Base-by-base conservation (phyloP, 2,329 filamentous ascomycete species). In the Cladosporium sp. region DNA sequence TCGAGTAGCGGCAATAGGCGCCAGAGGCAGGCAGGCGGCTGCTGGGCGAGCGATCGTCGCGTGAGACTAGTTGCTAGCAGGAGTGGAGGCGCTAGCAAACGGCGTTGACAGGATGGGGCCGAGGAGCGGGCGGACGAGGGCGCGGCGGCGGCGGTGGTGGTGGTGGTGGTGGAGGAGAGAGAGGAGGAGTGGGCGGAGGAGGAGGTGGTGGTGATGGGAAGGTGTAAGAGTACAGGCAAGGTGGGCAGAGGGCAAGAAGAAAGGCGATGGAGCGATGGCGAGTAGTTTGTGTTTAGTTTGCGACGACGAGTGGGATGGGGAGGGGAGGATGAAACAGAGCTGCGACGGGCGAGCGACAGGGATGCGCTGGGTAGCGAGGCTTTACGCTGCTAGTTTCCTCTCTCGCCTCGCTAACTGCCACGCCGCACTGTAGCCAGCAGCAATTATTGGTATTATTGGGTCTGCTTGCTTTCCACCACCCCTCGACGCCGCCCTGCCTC, bases 91-190 rank as follows among this genome's bases (percentile, higher is more conserved):
- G 59, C 51, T 58, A 62, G 65, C 54, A 30, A 62, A 64, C 61
- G 61, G 34, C 34, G 60, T 64, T 64, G 61, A 64, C 61, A 64
- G 51, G 61, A 54, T 26, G 61, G 64, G 67, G 60, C 52, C 59
- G 54, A 51, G 44, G 59, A 64, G 30, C 30, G 28, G 55, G 52
- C 47, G 54, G 49, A 28, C 15, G 54, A 36, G 44, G 21, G 12
- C 24, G 21, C 58, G 52, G 21, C 38, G 24, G 41, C 54, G 54
- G 34, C 51, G 64, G 36, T 26, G 52, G 30, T n/a, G 64, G 60
- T 34, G 64, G 64, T 54, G 47, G 58, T 11, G 41, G 26, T 8
- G 52, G 52, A n/a, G 52, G 28, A 8, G 18, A 10, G 8, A 10
- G 36, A 12, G 36, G 52, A 34, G 26, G 51, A n/a, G 52, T 24